Evolutionary conservation across 2,329 filamentous ascomycete genomes (phyloP).

Genomic region (Geosmithia morbida): DNA sequence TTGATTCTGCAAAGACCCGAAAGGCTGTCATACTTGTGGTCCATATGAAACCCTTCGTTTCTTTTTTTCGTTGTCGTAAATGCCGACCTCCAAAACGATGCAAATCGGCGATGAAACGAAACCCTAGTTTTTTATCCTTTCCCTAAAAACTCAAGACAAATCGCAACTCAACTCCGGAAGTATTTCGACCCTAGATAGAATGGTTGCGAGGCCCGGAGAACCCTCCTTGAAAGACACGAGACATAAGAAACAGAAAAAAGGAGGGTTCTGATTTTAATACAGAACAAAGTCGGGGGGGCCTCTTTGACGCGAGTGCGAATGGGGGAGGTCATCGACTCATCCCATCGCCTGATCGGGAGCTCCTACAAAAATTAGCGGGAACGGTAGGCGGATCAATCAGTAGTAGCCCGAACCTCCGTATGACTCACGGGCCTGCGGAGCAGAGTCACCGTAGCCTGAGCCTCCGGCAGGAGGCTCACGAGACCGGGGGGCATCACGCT

Average conservation of each 20-base stretch:
- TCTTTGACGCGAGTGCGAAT: neutral
- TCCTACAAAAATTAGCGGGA: slow-evolving; percentile 15
- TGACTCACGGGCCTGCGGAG: slow-evolving; percentile 25
- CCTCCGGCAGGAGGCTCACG: slow-evolving; percentile 21
- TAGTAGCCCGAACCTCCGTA: slow-evolving; percentile 24
- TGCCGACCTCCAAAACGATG: slow-evolving; percentile 18
- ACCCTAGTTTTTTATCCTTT: slow-evolving; percentile 14
- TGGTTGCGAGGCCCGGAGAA: neutral
- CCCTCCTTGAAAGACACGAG: slow-evolving; percentile 1
- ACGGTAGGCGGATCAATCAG: slow-evolving; percentile 5
- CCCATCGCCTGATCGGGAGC: slow-evolving; percentile 1
- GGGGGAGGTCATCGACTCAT: neutral
- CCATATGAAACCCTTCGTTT: slow-evolving; percentile 16
- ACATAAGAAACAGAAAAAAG: slow-evolving; percentile 8
- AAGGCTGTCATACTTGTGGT: slow-evolving; percentile 21
- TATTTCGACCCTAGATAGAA: neutral
- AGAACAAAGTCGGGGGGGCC: slow-evolving; percentile 4
- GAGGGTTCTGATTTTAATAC: slow-evolving; percentile 7
- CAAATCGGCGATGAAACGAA: slow-evolving; percentile 12
- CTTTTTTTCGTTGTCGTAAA: slow-evolving; percentile 13
- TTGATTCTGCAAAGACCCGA: slow-evolving; percentile 23
- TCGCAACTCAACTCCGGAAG: slow-evolving; percentile 18
- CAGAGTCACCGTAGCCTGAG: slow-evolving; percentile 24
- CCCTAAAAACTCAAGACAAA: slow-evolving; percentile 18
- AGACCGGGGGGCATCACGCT: slow-evolving; percentile 24